phyloP scores from a whole-genome alignment of 169 alveolate species.

The Miamiensis avidus region DNA sequence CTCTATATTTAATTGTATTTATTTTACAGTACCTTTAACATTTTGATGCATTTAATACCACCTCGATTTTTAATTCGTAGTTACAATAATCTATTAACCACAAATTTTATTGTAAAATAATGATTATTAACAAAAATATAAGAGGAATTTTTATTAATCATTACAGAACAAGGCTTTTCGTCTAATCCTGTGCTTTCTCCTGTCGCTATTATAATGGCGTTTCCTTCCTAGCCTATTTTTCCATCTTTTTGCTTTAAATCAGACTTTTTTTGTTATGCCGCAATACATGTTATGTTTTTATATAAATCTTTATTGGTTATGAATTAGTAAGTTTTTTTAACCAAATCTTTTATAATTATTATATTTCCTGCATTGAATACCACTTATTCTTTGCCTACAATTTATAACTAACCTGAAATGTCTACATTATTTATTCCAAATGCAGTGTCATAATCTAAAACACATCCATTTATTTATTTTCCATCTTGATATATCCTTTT shows the following conservation, averaged over 20 bases:
- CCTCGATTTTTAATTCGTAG: not conserved
- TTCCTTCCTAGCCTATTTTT: not conserved
- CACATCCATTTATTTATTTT: constrained; percentile 22
- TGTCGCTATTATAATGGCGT: constrained; percentile 36
- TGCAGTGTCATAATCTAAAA: constrained; percentile 22
- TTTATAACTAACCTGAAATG: constrained; percentile 23
- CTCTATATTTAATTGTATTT: constrained; percentile 26
- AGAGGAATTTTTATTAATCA: constrained; percentile 5
- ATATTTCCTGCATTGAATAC: constrained; percentile 44
- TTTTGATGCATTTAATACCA: constrained; percentile 17
- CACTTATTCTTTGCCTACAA: constrained; percentile 22
- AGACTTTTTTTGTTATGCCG: constrained; percentile 12
- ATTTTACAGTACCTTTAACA: constrained; percentile 25
- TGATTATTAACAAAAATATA: constrained; percentile 1
- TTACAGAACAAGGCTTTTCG: constrained; percentile 26
- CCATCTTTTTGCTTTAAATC: not conserved
- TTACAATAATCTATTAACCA: not conserved
- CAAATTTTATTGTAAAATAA: not conserved
- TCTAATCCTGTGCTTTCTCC: constrained; percentile 32
- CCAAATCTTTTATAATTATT: constrained; percentile 38
- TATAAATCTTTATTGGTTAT: constrained; percentile 27
- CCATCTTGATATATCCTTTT: constrained; percentile 14
- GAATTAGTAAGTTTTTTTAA: constrained; percentile 18
- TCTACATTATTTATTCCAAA: constrained; percentile 39
- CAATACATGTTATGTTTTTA: constrained; percentile 43